Percentiles rank a stretch among this genome's conserved stretches.
These are phyloP conservation scores for Larix kaempferi DNA, from an alignment of 75 land plant species.

Conservation along the genomic window DNA sequence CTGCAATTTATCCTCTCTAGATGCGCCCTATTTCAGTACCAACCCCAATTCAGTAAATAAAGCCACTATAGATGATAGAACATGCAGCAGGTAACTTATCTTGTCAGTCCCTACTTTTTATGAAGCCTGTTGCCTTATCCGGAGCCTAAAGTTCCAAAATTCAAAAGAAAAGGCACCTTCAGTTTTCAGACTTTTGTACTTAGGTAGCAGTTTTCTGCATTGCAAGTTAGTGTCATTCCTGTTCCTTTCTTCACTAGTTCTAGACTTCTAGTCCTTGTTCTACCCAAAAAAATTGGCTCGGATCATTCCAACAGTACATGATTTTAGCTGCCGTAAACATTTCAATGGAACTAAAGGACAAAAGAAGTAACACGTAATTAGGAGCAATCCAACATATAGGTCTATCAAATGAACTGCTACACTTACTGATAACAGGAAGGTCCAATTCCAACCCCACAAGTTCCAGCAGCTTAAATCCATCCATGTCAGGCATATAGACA, in stretches of 20 bases:
- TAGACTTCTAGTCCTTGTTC: neutral
- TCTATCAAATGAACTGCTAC: neutral
- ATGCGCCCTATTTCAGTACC: neutral
- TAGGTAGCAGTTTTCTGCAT: neutral
- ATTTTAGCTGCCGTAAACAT: neutral
- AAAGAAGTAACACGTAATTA: neutral
- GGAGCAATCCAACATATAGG: neutral
- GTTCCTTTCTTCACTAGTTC: neutral
- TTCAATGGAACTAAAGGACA: neutral
- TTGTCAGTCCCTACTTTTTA: neutral
- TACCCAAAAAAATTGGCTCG: neutral
- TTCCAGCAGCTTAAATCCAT: slow-evolving; percentile 91
- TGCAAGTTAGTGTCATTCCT: neutral
- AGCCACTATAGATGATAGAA: too few species aligned
- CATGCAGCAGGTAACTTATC: neutral
- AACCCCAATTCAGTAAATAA: neutral
- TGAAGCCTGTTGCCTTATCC: neutral
- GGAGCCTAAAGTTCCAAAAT: neutral
- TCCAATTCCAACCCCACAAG: slow-evolving; percentile 90
- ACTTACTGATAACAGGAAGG: slow-evolving; percentile 91
- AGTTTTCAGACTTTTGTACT: neutral
- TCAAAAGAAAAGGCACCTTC: neutral
- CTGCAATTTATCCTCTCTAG: neutral
- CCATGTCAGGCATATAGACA: slow-evolving; percentile 95
- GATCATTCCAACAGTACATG: neutral